Conservation (phyloP, 805 yeast genomes). For the Zygosaccharomyces gambellarensis region DNA sequence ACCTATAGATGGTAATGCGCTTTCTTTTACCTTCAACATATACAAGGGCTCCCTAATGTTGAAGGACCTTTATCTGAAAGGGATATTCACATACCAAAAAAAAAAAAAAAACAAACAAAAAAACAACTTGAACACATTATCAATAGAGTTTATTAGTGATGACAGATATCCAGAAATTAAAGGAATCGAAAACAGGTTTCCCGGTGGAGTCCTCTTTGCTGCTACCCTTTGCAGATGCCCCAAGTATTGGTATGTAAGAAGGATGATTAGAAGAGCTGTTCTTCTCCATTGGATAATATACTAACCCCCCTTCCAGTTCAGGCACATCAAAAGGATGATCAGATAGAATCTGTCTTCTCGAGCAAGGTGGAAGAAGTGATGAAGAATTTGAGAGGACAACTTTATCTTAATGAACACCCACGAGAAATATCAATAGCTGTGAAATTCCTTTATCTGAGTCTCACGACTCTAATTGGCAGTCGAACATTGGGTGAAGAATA, state of each 20-base stretch:
- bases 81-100: background rate
- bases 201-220: background rate
- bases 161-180: background rate
- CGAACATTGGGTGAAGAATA: slow-evolving; percentile 93
- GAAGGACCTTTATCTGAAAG: background rate
- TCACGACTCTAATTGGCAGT: slow-evolving; percentile 72
- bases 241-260: slow-evolving; percentile 62
- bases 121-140: background rate
- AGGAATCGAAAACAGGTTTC: background rate
- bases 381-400: slow-evolving; percentile 51
- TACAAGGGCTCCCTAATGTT: background rate
- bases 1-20: background rate
- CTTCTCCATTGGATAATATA: background rate
- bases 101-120: background rate
- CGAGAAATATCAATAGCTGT: slow-evolving; percentile 56
- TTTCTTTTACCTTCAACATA: background rate
- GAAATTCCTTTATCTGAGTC: slow-evolving; percentile 56
- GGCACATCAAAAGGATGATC: slow-evolving; percentile 85
- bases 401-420: slow-evolving; percentile 60
- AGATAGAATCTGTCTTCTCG: slow-evolving; percentile 53
- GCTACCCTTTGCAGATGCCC: slow-evolving; percentile 76
- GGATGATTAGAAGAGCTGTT: background rate
- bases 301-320: slow-evolving; percentile 45
- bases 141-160: background rate
- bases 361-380: slow-evolving; percentile 53